These are phyloP conservation scores for Solanum rostratum DNA, from an alignment of 257 asterid genomes.

Conservation along the genomic window DNA sequence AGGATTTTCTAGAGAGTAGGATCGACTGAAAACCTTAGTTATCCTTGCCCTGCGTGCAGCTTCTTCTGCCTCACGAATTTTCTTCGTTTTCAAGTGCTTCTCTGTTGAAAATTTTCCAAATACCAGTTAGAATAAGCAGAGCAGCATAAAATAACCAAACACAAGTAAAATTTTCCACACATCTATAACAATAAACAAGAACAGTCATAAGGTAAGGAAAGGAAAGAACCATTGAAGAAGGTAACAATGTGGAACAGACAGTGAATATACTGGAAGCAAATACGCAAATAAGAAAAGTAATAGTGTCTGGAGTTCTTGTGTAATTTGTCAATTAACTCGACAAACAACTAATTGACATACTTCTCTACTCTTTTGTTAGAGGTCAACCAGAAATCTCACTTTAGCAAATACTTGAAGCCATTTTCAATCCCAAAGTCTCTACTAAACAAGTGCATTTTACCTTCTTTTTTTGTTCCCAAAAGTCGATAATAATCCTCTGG, in stretches of 20 bases:
- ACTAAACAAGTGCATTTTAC: slow-evolving; percentile 18
- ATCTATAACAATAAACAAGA: background rate
- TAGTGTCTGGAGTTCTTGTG: background rate
- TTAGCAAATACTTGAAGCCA: background rate
- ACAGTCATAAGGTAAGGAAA: background rate
- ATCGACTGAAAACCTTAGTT: slow-evolving; percentile 55
- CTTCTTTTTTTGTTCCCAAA: slow-evolving; percentile 74
- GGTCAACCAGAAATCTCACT: background rate
- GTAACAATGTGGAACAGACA: background rate
- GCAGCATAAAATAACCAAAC: background rate
- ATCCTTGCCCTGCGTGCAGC: slow-evolving; percentile 84
- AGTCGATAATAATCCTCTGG: slow-evolving; percentile 81
- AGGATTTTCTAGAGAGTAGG: background rate
- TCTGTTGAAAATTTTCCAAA: slow-evolving; percentile 27
- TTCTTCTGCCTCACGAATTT: slow-evolving; percentile 78
- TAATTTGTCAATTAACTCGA: background rate
- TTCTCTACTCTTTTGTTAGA: background rate
- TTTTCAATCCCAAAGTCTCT: background rate
- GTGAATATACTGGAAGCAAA: background rate
- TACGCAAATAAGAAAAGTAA: background rate
- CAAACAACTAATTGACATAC: background rate
- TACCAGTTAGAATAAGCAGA: slow-evolving; percentile 2
- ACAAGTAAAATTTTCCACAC: background rate
- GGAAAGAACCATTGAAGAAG: background rate
- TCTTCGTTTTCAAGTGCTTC: slow-evolving; percentile 70